Evolutionary conservation across 208 protist species (phyloP).

Genomic region (Tritrichomonas musculus): DNA sequence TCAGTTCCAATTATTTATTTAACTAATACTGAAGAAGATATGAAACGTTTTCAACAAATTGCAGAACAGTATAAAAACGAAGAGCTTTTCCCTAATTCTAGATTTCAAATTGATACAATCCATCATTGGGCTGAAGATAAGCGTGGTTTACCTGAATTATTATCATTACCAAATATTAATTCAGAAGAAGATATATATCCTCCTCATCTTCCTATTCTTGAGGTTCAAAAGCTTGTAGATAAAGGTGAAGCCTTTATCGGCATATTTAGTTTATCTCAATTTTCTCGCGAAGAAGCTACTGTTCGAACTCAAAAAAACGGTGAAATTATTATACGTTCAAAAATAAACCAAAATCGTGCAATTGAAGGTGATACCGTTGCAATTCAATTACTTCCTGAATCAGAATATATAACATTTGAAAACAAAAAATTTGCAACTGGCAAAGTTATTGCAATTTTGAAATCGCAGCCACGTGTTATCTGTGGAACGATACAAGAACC

Average conservation of each 20-base stretch:
- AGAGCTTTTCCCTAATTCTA: too few species aligned
- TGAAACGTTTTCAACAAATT: background rate
- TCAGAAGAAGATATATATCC: background rate
- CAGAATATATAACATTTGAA: background rate
- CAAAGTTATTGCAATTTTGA: slow-evolving; percentile 31
- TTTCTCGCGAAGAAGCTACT: background rate
- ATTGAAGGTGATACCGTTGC: slow-evolving; percentile 41
- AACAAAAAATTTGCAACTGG: background rate
- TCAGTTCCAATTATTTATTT: background rate
- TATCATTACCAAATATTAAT: background rate
- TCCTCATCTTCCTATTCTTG: background rate
- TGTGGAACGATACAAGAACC: background rate
- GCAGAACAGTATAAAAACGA: too few species aligned
- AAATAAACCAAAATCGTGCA: slow-evolving; percentile 34
- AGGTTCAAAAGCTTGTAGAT: background rate
- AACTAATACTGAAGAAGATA: background rate
- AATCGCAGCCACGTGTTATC: background rate
- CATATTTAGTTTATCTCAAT: background rate
- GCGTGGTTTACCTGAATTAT: background rate
- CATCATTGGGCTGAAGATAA: slow-evolving; percentile 4
- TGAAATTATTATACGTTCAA: slow-evolving; percentile 1
- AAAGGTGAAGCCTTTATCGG: background rate
- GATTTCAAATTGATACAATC: background rate
- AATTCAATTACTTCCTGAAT: background rate
- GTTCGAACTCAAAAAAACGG: background rate